Percentiles rank a stretch among this genome's conserved stretches.
Evolutionary conservation across 106 monocot species (phyloP).

Genomic region (Dendrobium nobile): DNA sequence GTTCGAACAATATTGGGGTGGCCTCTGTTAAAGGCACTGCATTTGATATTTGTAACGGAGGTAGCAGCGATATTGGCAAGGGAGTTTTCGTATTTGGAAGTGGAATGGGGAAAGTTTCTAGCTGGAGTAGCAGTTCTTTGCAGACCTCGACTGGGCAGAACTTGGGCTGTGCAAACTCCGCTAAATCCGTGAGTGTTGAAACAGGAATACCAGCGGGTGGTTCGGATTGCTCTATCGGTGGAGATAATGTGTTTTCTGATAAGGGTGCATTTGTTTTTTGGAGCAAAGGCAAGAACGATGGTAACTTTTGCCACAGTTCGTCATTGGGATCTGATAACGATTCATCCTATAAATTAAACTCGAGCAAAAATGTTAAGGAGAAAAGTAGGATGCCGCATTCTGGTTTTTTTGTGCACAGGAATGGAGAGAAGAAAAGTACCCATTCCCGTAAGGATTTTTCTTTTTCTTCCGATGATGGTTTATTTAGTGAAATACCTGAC

Average conservation of each 20-base stretch:
- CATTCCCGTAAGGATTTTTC: conserved; percentile 1
- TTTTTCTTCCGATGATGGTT: not conserved
- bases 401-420: conserved; percentile 9
- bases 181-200: not conserved
- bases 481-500: conserved; percentile 25
- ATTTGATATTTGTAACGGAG: not conserved
- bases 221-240: conserved; percentile 1
- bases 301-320: conserved; percentile 2
- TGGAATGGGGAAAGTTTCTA: not conserved
- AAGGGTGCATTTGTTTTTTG: conserved; percentile 5
- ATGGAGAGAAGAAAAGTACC: conserved; percentile 1
- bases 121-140: not conserved
- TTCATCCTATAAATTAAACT: not conserved
- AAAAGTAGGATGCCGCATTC: not conserved
- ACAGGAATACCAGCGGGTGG: not conserved
- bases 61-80: not conserved
- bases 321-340: not conserved
- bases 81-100: conserved; percentile 13
- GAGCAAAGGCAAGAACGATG: not conserved
- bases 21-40: not conserved
- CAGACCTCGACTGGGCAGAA: not conserved
- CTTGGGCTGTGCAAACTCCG: not conserved
- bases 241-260: not conserved
- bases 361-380: not conserved
- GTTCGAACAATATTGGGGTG: not conserved